Conservation (phyloP, 768 basidiomycete genomes). For the Russula vinacea region DNA sequence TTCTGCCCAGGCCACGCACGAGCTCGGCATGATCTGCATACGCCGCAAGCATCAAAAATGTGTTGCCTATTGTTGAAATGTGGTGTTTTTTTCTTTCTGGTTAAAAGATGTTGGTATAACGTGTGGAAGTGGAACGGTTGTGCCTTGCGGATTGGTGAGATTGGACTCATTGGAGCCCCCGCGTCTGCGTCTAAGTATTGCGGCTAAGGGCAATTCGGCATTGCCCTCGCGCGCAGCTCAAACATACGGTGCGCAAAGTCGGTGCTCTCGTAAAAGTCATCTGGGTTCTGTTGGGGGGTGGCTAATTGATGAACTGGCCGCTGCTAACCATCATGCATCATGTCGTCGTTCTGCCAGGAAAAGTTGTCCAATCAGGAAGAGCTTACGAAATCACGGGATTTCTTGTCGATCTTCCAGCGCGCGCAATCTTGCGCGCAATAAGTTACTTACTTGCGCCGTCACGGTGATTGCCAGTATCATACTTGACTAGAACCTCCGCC, state of each 20-base stretch:
- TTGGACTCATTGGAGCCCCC: conserved; percentile 58
- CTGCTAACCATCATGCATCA: too few relatives aligned
- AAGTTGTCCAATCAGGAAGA: too few relatives aligned
- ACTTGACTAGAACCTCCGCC: too few relatives aligned
- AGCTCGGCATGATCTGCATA: conserved; percentile 48
- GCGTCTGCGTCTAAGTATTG: conserved; percentile 65
- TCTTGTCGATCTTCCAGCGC: too few relatives aligned
- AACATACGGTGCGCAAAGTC: conserved; percentile 51
- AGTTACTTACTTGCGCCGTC: too few relatives aligned
- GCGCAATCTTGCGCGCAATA: too few relatives aligned
- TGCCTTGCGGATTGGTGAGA: conserved; percentile 35
- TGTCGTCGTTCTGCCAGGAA: too few relatives aligned
- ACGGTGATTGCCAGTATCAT: too few relatives aligned
- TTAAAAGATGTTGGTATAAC: conserved; percentile 53
- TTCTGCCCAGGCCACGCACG: conserved; percentile 46
- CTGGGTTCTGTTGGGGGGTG: background rate
- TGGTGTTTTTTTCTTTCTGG: background rate
- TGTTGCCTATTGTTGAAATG: conserved; percentile 52
- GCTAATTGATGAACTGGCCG: too few relatives aligned
- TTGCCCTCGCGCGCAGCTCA: conserved; percentile 67
- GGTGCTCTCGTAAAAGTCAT: conserved; percentile 38
- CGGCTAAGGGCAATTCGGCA: conserved; percentile 37
- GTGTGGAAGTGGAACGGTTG: too few relatives aligned
- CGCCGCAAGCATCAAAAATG: conserved; percentile 71
- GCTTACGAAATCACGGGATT: too few relatives aligned